Evolutionary conservation across 768 basidiomycete species (phyloP).

Genomic region (Holtermannia corniformis): DNA sequence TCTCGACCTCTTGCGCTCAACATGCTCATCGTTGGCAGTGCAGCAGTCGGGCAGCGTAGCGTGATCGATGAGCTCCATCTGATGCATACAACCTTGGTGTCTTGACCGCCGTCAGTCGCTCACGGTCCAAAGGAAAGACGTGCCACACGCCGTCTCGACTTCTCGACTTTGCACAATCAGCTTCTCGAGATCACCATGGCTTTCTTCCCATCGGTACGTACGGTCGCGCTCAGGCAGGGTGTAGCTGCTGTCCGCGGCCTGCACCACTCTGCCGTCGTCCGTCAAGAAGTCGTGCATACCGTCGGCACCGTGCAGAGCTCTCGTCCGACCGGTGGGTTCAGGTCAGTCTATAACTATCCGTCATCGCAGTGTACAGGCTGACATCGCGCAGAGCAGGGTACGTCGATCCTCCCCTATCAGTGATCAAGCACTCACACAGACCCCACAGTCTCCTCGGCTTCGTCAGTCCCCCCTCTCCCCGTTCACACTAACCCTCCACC

Average conservation of each 20-base stretch:
- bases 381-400: constrained; percentile 23
- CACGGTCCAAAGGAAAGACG: too few species aligned
- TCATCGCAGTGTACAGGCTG: not conserved
- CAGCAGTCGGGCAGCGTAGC: too few species aligned
- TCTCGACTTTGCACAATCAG: too few species aligned
- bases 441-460: constrained; percentile 25
- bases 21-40: too few species aligned
- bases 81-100: too few species aligned
- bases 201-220: too few species aligned
- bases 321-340: constrained; percentile 24
- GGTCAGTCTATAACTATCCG: constrained; percentile 5
- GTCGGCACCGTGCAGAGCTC: constrained; percentile 20
- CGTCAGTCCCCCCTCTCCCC: constrained; percentile 11
- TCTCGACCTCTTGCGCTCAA: too few species aligned
- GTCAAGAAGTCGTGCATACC: constrained; percentile 15
- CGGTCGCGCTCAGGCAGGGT: too few species aligned
- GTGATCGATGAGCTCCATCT: too few species aligned
- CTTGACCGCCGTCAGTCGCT: too few species aligned
- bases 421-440: not conserved
- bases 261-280: constrained; percentile 1
- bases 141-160: too few species aligned
- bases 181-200: too few species aligned
- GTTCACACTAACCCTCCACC: not conserved
- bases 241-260: constrained; percentile 1
- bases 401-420: constrained; percentile 1